A percentile compares a stretch with the other conserved stretches of the same genome.
Evolutionary conservation across 2,329 filamentous ascomycete genomes (phyloP).

Genomic region (Mariannaea sp.): DNA sequence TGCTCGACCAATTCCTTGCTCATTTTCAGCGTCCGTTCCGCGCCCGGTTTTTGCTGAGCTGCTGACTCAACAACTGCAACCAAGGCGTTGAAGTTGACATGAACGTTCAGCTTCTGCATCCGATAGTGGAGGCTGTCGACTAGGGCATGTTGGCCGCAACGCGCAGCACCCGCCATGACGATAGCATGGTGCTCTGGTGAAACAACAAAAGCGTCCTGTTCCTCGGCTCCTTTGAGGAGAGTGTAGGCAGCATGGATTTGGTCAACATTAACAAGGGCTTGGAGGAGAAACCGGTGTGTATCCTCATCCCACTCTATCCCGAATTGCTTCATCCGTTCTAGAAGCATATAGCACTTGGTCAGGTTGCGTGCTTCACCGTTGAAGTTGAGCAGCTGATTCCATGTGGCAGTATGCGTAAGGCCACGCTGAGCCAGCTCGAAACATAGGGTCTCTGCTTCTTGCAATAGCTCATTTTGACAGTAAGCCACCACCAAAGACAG

Average conservation of each 20-base stretch:
- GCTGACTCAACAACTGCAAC: slow-evolving; percentile 49
- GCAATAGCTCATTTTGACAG: slow-evolving; percentile 49
- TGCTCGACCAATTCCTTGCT: slow-evolving; percentile 39
- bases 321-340: slow-evolving; percentile 54
- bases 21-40: slow-evolving; percentile 32
- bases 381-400: slow-evolving; percentile 77
- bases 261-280: slow-evolving; percentile 53
- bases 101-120: slow-evolving; percentile 50
- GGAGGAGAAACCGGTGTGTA: slow-evolving; percentile 57
- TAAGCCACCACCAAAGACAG: slow-evolving; percentile 70
- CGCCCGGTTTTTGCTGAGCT: slow-evolving; percentile 31
- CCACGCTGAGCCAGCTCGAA: slow-evolving; percentile 57
- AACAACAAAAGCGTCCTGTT: slow-evolving; percentile 52
- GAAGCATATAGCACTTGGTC: slow-evolving; percentile 52
- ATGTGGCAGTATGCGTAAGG: slow-evolving; percentile 65
- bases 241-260: slow-evolving; percentile 56
- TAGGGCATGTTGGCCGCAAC: slow-evolving; percentile 49
- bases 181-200: slow-evolving; percentile 56
- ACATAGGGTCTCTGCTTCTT: slow-evolving; percentile 46
- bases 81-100: slow-evolving; percentile 49
- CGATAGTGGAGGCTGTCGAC: slow-evolving; percentile 49
- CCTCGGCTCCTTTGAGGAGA: slow-evolving; percentile 51
- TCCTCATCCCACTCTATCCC: slow-evolving; percentile 53
- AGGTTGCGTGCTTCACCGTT: slow-evolving; percentile 67
- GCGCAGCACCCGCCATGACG: slow-evolving; percentile 58